phyloP scores from a whole-genome alignment of 2,329 filamentous ascomycete species.

The Paramyrothecium sp. region DNA sequence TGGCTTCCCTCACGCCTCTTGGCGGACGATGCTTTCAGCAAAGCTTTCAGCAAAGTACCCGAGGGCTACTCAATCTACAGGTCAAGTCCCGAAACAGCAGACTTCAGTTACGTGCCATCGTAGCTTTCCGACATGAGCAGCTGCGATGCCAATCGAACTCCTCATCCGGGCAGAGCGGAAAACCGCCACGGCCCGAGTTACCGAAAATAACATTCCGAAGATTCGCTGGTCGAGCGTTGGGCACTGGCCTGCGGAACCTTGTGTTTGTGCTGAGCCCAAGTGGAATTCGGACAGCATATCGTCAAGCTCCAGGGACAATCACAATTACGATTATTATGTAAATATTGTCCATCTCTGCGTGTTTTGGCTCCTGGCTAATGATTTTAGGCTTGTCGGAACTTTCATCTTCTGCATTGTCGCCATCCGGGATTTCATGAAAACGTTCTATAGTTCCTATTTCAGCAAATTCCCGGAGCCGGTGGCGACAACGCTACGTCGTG shows the following conservation, averaged over 20 bases:
- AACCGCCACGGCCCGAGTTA: slow-evolving; percentile 13
- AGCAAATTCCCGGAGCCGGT: slow-evolving; percentile 66
- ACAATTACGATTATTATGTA: slow-evolving; percentile 29
- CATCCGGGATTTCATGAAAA: slow-evolving; percentile 46
- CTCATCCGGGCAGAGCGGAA: slow-evolving; percentile 3
- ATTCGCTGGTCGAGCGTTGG: slow-evolving; percentile 26
- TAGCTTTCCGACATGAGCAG: slow-evolving; percentile 23
- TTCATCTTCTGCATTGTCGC: slow-evolving; percentile 26
- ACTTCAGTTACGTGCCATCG: slow-evolving; percentile 25
- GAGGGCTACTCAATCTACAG: slow-evolving; percentile 30
- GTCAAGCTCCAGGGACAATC: slow-evolving; percentile 27
- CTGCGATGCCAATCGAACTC: slow-evolving; percentile 24
- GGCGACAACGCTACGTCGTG: slow-evolving; percentile 75
- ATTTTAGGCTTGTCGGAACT: slow-evolving; percentile 25
- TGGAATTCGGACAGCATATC: slow-evolving; percentile 31
- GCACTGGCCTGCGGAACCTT: slow-evolving; percentile 31
- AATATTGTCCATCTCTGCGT: slow-evolving; percentile 1
- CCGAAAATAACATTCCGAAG: slow-evolving; percentile 30
- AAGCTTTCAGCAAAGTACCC: slow-evolving; percentile 19
- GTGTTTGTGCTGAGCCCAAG: slow-evolving; percentile 30
- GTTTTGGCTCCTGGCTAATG: background rate
- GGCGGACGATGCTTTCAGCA: slow-evolving; percentile 24
- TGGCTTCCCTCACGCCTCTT: slow-evolving; percentile 32
- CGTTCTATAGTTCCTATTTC: slow-evolving; percentile 55
- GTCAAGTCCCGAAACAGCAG: slow-evolving; percentile 24